Base-by-base conservation (phyloP, 345 rosid species). In the Pistacia integerrima region DNA sequence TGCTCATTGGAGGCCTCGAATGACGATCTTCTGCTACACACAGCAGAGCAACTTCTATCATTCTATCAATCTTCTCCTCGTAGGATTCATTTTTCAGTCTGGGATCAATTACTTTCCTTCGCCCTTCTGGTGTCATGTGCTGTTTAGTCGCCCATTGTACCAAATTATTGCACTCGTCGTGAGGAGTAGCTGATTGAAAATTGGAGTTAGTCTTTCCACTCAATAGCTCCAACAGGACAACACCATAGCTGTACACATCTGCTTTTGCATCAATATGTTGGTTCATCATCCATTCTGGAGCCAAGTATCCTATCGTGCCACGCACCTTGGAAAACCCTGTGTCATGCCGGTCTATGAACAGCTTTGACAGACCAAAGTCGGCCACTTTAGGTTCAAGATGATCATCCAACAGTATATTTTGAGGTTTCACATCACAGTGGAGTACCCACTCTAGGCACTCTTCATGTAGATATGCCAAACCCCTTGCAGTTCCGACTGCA, bases 171-270 rank as follows among this genome's bases (percentile, higher is more conserved):
- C 64, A n/a, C 10, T 67, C 46, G 14, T 67, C 49, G 12, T 59
- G 11, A 25, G 22, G 14, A 1, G 48, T 1, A 22, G 54, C n/a
- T 18, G 76, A 54, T 54, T 52, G 62, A 64, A 28, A 38, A 44
- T 51, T 64, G 13, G 68, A 73, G 52, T 77, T 68, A 2, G 46
- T 67, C 41, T 41, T 78, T 36, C 84, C 84, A n/a, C 70, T 74
- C 60, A 83, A 30, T 3, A 83, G 55, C 75, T 80, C 84, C 80
- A 84, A 60, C 12, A 81, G 67, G 14, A 84, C 82, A 16, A 81
- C 22, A 2, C 87, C 87, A 70, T 81, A 84, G 74, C 87, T 84
- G 30, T 84, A 84, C 1, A 84, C 84, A 70, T 84, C 84, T 33
- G 72, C 86, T 64, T 84, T 80, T 13, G 78, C 76, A 22, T 82